Evolutionary conservation across 1,284 basidiomycete species (phyloP), one percentile per base, ranked within the genome.

Genomic region (Pterulicium gracile): DNA sequence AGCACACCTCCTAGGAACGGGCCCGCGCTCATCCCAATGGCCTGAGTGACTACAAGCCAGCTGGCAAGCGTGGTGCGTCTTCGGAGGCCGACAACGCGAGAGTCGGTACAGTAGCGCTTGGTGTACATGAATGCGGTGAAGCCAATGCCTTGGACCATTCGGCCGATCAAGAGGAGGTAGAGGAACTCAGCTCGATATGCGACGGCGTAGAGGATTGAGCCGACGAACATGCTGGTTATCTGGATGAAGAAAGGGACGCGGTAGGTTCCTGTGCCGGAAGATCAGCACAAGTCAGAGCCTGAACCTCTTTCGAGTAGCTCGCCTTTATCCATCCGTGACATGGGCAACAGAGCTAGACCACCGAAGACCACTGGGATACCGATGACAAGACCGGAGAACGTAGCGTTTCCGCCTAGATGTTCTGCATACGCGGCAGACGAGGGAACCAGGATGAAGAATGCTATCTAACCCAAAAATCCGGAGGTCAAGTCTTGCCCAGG

Each of bases 371-470:
- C 74, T 1, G 77, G 77, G 24, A 85, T 81, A 54, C 82, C 82
- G 49, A 84, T 81, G 15, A 76, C 70, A 10, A 85, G 56, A 51
- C 82, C 82, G 24, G 79, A 77, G 55, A 85, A 85, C 0, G 77
- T 79, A 12, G 79, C 66, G 10, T 64, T 70, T 13, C 81, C 82
- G 23, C 81, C 81, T 2, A 85, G 62, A 54, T 74, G 66, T 49
- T 75, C 66, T 0, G 79, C 75, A 55, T 84, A 84, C 44, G 67
- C 65, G 55, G 72, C 76, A 1, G 79, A 75, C 0, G 82, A 79
- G 1, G 82, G 78, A 2, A 85, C 76, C 27, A 81, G 65, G 50
- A 82, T 73, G 59, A 79, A 85, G 63, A 83, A 83, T 0, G 77
- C 75, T 3, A 79, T 58, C 81, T 83, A 47, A 19, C 3, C 13